These are phyloP conservation scores for Zymoseptoria brevis DNA, from an alignment of 2,329 filamentous ascomycete genomes.

Conservation along the genomic window DNA sequence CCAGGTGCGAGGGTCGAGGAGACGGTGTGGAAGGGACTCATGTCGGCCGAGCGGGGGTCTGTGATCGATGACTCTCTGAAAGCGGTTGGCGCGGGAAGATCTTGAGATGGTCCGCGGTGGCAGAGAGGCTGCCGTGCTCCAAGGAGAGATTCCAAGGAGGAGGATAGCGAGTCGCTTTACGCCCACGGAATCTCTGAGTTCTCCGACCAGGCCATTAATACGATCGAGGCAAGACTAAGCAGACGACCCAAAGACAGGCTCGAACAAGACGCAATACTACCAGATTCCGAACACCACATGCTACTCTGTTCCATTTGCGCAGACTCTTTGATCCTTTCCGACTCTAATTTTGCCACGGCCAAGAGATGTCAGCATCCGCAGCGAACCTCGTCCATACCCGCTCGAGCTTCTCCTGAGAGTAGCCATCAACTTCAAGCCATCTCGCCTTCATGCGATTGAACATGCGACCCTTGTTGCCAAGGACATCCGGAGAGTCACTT, in stretches of 20 bases:
- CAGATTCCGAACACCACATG: neutral
- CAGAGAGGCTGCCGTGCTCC: neutral
- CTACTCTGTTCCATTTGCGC: neutral
- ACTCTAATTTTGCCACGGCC: neutral
- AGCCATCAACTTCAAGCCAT: neutral
- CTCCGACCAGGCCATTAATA: neutral
- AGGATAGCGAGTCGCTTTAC: neutral
- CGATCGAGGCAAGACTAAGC: neutral
- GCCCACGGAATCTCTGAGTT: neutral
- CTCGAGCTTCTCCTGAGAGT: conserved; percentile 1
- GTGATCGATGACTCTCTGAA: conserved; percentile 59
- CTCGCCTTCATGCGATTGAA: conserved; percentile 3
- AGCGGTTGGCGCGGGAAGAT: conserved; percentile 18
- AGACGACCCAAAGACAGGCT: neutral
- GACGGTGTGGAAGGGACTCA: conserved; percentile 58
- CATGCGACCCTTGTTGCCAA: neutral
- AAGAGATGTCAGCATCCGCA: conserved; percentile 1
- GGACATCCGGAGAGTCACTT: neutral
- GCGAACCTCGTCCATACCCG: neutral
- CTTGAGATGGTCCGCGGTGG: neutral
- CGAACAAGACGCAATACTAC: neutral
- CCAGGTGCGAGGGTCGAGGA: conserved; percentile 35
- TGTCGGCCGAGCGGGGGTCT: conserved; percentile 55
- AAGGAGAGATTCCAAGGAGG: too few relatives aligned
- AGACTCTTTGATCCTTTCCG: neutral